Percentiles rank a stretch among this genome's conserved stretches.
phyloP scores from a whole-genome alignment of 306 rosid genomes.

The Astragalus membranaceus region DNA sequence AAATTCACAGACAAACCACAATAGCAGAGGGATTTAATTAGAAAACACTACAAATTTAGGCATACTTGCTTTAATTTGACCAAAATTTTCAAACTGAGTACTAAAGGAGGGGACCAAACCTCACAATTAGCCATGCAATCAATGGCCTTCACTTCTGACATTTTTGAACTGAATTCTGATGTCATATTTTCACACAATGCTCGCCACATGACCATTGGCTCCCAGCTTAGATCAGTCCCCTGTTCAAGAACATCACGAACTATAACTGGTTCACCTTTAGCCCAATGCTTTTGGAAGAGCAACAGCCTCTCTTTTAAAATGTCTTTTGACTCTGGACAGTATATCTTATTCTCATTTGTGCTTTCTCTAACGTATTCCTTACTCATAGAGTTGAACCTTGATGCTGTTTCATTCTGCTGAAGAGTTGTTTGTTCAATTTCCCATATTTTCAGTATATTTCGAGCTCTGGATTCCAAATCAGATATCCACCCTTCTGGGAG shows the following conservation, averaged over 20 bases:
- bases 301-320: slow-evolving; percentile 27
- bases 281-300: slow-evolving; percentile 59
- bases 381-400: slow-evolving; percentile 22
- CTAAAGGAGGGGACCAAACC: slow-evolving; percentile 36
- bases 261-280: slow-evolving; percentile 62
- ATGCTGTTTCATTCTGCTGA: slow-evolving; percentile 18
- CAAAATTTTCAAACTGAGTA: background rate
- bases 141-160: slow-evolving; percentile 71
- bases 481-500: slow-evolving; percentile 62
- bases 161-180: slow-evolving; percentile 41
- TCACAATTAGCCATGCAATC: slow-evolving; percentile 89
- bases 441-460: slow-evolving; percentile 11
- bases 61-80: background rate
- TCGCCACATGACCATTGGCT: slow-evolving; percentile 91
- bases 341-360: slow-evolving; percentile 39
- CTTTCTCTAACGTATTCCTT: slow-evolving; percentile 48
- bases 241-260: slow-evolving; percentile 61
- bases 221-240: slow-evolving; percentile 86
- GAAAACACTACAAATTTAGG: background rate
- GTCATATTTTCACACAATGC: slow-evolving; percentile 55
- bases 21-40: background rate
- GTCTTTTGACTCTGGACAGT: slow-evolving; percentile 43
- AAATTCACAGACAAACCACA: background rate
- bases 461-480: slow-evolving; percentile 48
- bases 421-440: slow-evolving; percentile 13